Conservation (phyloP, 768 basidiomycete genomes). For the Rhizopogon vesiculosus region DNA sequence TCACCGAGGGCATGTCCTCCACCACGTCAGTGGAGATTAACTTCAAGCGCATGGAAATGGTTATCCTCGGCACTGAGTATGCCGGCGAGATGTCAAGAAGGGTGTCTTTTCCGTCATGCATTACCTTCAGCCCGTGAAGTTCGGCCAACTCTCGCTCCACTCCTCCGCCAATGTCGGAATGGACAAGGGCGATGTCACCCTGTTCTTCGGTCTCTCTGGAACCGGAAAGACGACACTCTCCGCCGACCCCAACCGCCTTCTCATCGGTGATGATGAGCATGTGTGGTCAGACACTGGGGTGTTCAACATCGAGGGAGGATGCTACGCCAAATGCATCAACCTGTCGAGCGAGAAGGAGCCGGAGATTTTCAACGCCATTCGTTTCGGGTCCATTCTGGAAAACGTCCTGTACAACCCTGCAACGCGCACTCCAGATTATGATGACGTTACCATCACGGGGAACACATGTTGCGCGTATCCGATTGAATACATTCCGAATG, state of each 20-base stretch:
- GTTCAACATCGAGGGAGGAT: constrained; percentile 99
- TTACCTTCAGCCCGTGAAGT: constrained; percentile 98
- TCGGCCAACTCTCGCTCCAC: constrained; percentile 94
- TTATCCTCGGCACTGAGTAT: constrained; percentile 97
- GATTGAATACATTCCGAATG: constrained; percentile 95
- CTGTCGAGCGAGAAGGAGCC: constrained; percentile 96
- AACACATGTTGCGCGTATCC: constrained; percentile 99
- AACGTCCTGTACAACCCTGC: constrained; percentile 95
- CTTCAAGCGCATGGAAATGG: constrained; percentile 99
- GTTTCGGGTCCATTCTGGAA: constrained; percentile 95
- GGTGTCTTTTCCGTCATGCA: constrained; percentile 99
- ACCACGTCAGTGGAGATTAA: constrained; percentile 99
- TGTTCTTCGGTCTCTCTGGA: no score
- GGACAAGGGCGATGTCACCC: constrained; percentile 85
- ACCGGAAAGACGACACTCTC: no score
- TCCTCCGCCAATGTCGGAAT: constrained; percentile 95
- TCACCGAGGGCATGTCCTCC: constrained; percentile 99
- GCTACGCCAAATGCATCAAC: constrained; percentile 98
- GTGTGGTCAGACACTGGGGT: constrained; percentile 99
- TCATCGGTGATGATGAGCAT: constrained; percentile 99
- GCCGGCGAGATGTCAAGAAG: constrained; percentile 99
- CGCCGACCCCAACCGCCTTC: constrained; percentile 87
- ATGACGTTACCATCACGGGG: constrained; percentile 95
- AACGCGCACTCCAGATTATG: constrained; percentile 85
- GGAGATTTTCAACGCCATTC: constrained; percentile 94